Evolutionary conservation across 2,329 filamentous ascomycete genomes (phyloP), one percentile per base, ranked within the genome.

Genomic region (Pseudogymnoascus sp.): DNA sequence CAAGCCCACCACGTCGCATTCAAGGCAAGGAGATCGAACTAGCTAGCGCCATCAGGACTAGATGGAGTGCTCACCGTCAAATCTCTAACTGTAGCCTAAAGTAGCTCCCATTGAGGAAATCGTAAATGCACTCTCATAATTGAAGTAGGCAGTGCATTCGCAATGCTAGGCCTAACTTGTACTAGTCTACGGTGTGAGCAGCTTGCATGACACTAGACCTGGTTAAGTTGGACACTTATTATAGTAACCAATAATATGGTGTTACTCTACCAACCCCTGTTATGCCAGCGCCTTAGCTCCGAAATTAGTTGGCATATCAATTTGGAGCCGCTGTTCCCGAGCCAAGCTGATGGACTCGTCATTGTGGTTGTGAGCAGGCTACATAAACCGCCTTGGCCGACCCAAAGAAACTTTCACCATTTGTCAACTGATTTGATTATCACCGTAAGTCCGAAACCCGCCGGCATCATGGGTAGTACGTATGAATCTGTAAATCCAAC

Each of bases 191-290:
- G n/a, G 62, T 69, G 71, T 71, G 69, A 69, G 73, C 73, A 72
- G 69, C 63, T 62, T 74, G 73, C 74, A 75, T 74, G 65, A 69
- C 64, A 61, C 71, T 71, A 73, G 67, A 65, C 60, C 58, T 64
- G 27, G 27, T 64, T 59, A 27, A 65, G 64, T 60, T 45, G 18
- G n/a, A 48, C 7, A 59, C 6, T 5, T 5, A 15, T 10, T 5
- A 13, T 48, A 48, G 18, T 18, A 8, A n/a, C 37, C 12, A 60
- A 60, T 60, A 18, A n/a, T 25, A 42, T 42, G 2, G 27, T 12
- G 13, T 5, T 3, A 42, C 8, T n/a, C 12, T 13, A 27, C 5
- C 13, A 13, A 31, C 9, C 37, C 37, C 25, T 60, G 59, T n/a
- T n/a, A 18, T 52, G 37, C 45, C 59, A 12, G 3, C 25, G 4